Conservation (phyloP, 345 rosid species). For the Noccaea bulbosa region DNA sequence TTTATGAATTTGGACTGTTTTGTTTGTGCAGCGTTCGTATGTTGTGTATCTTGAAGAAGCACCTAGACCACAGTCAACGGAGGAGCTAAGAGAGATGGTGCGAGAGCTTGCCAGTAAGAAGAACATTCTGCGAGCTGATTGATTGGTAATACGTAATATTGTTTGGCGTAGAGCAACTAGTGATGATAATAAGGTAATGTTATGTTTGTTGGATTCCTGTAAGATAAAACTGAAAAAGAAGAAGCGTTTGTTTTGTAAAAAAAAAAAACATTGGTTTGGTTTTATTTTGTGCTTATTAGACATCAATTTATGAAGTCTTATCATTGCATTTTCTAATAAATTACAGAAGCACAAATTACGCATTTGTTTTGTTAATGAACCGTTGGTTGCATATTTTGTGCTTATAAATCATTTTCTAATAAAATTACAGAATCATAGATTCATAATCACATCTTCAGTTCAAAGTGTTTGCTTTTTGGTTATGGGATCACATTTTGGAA, state of each 20-base stretch:
- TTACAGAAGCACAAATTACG: too few species aligned
- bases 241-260: background rate
- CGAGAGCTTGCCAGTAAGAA: slow-evolving; percentile 56
- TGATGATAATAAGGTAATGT: slow-evolving; percentile 7
- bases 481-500: background rate
- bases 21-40: slow-evolving; percentile 45
- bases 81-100: slow-evolving; percentile 60
- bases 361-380: slow-evolving; percentile 7
- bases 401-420: background rate
- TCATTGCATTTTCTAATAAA: too few species aligned
- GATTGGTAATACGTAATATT: background rate
- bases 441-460: background rate
- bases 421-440: too few species aligned
- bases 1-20: background rate
- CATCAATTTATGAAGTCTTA: too few species aligned
- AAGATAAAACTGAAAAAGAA: slow-evolving; percentile 1
- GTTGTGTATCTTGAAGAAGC: slow-evolving; percentile 52
- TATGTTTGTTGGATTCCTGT: slow-evolving; percentile 15
- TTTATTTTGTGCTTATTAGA: too few species aligned
- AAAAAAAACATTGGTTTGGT: too few species aligned
- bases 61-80: slow-evolving; percentile 54
- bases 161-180: slow-evolving; percentile 10
- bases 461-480: background rate
- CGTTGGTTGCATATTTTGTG: background rate
- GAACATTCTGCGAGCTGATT: slow-evolving; percentile 21